Percentiles rank a stretch among this genome's conserved stretches.
Conservation (phyloP, 345 rosid genomes). For the Pistacia atlantica region DNA sequence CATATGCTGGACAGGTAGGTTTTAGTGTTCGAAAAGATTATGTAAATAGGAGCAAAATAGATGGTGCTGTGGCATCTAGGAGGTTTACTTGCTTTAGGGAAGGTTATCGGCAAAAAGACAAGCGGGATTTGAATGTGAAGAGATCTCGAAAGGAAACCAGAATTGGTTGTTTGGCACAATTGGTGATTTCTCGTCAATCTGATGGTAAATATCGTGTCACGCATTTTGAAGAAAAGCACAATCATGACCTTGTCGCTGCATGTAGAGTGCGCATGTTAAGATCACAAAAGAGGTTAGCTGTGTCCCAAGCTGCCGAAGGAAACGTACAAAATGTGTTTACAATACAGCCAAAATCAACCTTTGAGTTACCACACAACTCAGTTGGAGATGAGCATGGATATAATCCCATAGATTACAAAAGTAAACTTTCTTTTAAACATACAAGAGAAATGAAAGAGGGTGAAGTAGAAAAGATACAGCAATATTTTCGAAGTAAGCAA, state of each 20-base stretch:
- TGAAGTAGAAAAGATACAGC: conserved; percentile 34
- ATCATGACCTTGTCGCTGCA: conserved; percentile 39
- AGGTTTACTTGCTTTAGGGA: conserved; percentile 45
- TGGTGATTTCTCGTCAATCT: conserved; percentile 38
- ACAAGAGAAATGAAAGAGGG: conserved; percentile 30
- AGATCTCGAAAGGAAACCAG: conserved; percentile 41
- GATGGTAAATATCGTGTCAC: conserved; percentile 40
- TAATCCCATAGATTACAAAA: conserved; percentile 22
- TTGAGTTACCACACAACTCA: conserved; percentile 15
- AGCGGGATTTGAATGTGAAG: conserved; percentile 30
- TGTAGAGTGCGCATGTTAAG: conserved; percentile 32
- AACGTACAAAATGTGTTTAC: conserved; percentile 15
- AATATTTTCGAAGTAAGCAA: conserved; percentile 34
- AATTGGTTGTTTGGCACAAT: conserved; percentile 43
- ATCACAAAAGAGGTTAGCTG: conserved; percentile 32
- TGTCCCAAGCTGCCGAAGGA: conserved; percentile 26
- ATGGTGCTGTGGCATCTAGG: conserved; percentile 44
- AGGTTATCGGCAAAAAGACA: conserved; percentile 42
- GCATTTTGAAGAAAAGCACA: conserved; percentile 40
- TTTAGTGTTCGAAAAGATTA: conserved; percentile 44
- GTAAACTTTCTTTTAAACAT: conserved; percentile 25
- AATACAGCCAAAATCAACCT: conserved; percentile 12
- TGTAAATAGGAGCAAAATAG: conserved; percentile 39
- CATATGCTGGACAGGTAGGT: conserved; percentile 38
- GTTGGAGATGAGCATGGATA: conserved; percentile 18